Evolutionary conservation across 208 protist species (phyloP), one percentile per base, ranked within the genome.

Genomic region (Plasmodiophora brassicae): DNA sequence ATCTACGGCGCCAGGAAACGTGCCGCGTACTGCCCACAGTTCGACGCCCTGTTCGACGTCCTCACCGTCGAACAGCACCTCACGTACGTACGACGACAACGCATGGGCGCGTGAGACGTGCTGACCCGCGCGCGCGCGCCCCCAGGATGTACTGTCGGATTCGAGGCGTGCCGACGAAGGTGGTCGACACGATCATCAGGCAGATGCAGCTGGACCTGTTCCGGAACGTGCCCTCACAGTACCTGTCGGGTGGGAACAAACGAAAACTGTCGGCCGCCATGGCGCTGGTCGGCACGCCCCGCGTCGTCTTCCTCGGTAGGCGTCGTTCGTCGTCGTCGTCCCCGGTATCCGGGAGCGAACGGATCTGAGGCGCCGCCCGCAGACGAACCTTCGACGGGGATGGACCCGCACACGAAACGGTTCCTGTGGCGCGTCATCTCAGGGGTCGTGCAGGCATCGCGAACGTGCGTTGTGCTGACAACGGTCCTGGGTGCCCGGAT

Each of bases 381-480:
- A n/a, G n/a, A 96, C 90, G 95, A 96, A 88, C 95, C 95, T 0
- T 94, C 94, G 1, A 93, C 93, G 14, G 94, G 94, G n/a, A 94
- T 96, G 94, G 95, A 96, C 92, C 94, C 94, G 20, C 85, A 94
- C 10, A 92, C 94, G 0, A 92, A 95, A 20, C 93, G 95, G 5
- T 89, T 88, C 44, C 88, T 96, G 84, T 97, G 95, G 95, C 5
- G 65, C 5, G 93, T 94, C 71, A 86, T 94, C 36, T 88, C 93
- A 53, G 84, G n/a, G 20, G 46, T 71, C 43, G 32, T 86, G 28
- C 0, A 14, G 20, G 38, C 54, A 39, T n/a, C 35, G 10, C 44
- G 71, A 0, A 14, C 41, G 0, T 46, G 53, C 35, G 71, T 92
- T 25, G 72, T 92, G 38, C 60, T 92, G 32, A 92, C 91, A 5